These are phyloP conservation scores for Dothistroma septosporum DNA, from an alignment of 2,329 filamentous ascomycete species.

Conservation along the genomic window DNA sequence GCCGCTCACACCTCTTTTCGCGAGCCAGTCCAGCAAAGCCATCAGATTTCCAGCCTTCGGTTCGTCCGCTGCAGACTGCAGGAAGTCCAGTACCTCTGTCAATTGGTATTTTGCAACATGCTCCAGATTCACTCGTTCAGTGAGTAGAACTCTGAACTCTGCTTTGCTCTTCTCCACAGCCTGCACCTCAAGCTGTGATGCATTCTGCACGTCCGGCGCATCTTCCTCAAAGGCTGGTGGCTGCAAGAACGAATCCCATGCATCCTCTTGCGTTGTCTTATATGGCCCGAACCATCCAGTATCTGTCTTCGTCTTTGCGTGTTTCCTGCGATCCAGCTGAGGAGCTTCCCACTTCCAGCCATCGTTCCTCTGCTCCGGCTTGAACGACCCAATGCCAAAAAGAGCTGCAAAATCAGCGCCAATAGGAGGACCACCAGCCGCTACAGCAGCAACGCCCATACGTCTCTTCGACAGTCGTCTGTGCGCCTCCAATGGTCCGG, in stretches of 20 bases:
- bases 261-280: constrained; percentile 5
- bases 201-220: constrained; percentile 5
- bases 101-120: constrained; percentile 8
- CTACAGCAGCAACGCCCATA: constrained; percentile 41
- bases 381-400: constrained; percentile 25
- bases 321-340: constrained; percentile 4
- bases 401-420: constrained; percentile 29
- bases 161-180: constrained; percentile 18
- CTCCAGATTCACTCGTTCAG: neutral
- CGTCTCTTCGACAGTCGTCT: constrained; percentile 53
- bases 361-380: constrained; percentile 6
- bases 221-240: neutral
- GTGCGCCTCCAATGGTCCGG: constrained; percentile 60
- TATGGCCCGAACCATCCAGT: constrained; percentile 16
- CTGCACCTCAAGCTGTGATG: constrained; percentile 9
- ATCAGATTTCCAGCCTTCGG: constrained; percentile 22
- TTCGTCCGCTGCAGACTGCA: constrained; percentile 26
- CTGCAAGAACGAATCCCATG: constrained; percentile 15
- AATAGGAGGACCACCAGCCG: constrained; percentile 10
- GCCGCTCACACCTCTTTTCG: neutral
- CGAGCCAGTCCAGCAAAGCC: constrained; percentile 24
- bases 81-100: constrained; percentile 19
- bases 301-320: constrained; percentile 8
- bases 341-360: constrained; percentile 29
- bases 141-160: constrained; percentile 23